Base-by-base conservation (phyloP, 2,329 filamentous ascomycete species). In the Neonectria punicea region DNA sequence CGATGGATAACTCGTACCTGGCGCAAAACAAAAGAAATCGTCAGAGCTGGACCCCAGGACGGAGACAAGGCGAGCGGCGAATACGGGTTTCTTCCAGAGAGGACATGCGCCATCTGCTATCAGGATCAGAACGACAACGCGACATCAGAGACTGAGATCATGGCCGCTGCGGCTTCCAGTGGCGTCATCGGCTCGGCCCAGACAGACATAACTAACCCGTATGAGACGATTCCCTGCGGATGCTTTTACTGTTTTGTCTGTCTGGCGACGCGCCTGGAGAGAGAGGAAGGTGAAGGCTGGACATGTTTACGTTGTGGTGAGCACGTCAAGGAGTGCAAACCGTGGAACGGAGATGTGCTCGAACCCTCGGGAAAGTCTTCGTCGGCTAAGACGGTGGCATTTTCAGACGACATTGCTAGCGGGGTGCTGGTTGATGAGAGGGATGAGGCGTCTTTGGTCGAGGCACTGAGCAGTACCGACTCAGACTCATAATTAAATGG, bases 181-280 rank as follows among this genome's bases (percentile, higher is more conserved):
- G 94, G 94, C 14, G 91, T 97, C 11, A 86, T 97, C 46, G 95
- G 94, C 18, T 97, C 92, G 18, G 92, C 93, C 7, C 92, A 94
- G 69, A 98, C 94, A 0, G 96, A 98, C 74, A 91, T 98, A 67
- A 98, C 95, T 5, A 99, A 98, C 77, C 94, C 96, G 0, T 99
- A 99, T 77, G 93, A 97, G 80, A 89, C 94, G 0, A 88, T 94
- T 2, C 91, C 93, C 1, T 99, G 96, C 74, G 92, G 92, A 0
- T 97, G 94, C 78, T 86, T 98, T 64, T 99, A 98, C 81, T 99
- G 96, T 80, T 99, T 97, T 76, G 93, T 97, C 18, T 99, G 96
- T 75, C 81, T 98, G n/a, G 93, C 94, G 3, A 93, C 94, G 63
- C 89, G 93, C 65, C 86, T 99, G 47, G 95, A 98, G 79, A 89